Percentiles rank a stretch among this genome's conserved stretches.
Conservation (phyloP, 306 rosid species). For the Sechiopsis laciniata region DNA sequence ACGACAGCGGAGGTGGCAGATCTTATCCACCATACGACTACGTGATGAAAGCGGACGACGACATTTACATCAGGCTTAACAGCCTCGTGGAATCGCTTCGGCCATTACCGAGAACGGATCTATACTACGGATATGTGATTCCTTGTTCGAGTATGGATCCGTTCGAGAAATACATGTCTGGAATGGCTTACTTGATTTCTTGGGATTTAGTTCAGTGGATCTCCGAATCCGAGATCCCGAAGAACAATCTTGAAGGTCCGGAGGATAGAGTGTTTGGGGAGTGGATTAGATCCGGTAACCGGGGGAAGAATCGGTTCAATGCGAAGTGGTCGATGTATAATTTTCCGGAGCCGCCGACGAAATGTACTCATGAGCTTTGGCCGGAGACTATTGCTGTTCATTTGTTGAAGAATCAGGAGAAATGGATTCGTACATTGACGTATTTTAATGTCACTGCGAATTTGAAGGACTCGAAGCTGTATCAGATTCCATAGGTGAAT, state of each 20-base stretch:
- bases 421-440: constrained; percentile 65
- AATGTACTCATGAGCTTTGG: constrained; percentile 80
- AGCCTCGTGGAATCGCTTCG: constrained; percentile 52
- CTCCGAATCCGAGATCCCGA: constrained; percentile 60
- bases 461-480: constrained; percentile 63
- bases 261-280: constrained; percentile 79
- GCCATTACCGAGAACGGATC: constrained; percentile 63
- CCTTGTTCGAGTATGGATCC: constrained; percentile 97
- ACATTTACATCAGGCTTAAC: constrained; percentile 54
- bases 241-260: constrained; percentile 64
- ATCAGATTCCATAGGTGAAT: constrained; percentile 48
- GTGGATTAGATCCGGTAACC: constrained; percentile 57
- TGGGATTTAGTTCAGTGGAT: constrained; percentile 97
- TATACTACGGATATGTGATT: constrained; percentile 84
- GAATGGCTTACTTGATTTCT: constrained; percentile 84
- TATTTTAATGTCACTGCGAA: constrained; percentile 60
- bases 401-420: constrained; percentile 81
- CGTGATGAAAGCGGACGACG: constrained; percentile 86
- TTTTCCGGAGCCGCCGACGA: constrained; percentile 66
- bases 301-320: constrained; percentile 63
- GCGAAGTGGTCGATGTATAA: constrained; percentile 97
- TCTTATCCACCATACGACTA: constrained; percentile 75
- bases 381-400: constrained; percentile 76
- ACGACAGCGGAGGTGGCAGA: constrained; percentile 23
- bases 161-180: constrained; percentile 78